These are phyloP conservation scores for Kluyveromyces sp. DNA, from an alignment of 1,139 yeast genomes.

Conservation along the genomic window DNA sequence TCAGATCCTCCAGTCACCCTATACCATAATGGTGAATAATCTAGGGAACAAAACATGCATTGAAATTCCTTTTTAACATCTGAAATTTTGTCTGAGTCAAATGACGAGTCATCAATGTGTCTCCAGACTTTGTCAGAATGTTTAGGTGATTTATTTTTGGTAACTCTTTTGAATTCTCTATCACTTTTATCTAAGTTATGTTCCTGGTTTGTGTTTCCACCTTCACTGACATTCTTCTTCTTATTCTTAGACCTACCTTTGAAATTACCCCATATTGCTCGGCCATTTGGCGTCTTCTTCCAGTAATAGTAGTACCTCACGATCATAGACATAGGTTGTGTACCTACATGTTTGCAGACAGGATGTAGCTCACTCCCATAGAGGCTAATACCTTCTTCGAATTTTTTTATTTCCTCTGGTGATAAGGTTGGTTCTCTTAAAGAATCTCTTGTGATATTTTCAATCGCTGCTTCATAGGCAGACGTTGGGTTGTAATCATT, in stretches of 20 bases:
- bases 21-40: slow-evolving; percentile 31
- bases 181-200: not conserved
- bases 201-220: no score
- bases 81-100: slow-evolving; percentile 25
- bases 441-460: slow-evolving; percentile 44
- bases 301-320: slow-evolving; percentile 83
- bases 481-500: slow-evolving; percentile 41
- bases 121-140: slow-evolving; percentile 7
- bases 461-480: slow-evolving; percentile 37
- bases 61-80: slow-evolving; percentile 18
- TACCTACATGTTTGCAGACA: slow-evolving; percentile 57
- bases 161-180: not conserved
- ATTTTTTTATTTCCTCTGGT: slow-evolving; percentile 52
- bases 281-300: slow-evolving; percentile 80
- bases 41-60: slow-evolving; percentile 29
- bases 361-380: slow-evolving; percentile 78
- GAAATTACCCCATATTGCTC: slow-evolving; percentile 61
- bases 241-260: slow-evolving; percentile 61
- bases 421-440: slow-evolving; percentile 72
- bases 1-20: slow-evolving; percentile 51
- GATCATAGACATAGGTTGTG: slow-evolving; percentile 67
- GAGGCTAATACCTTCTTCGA: slow-evolving; percentile 67
- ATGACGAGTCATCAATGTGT: slow-evolving; percentile 36
- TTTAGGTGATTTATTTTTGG: slow-evolving; percentile 15
- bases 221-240: slow-evolving; percentile 19